Conservation (phyloP, 805 yeast genomes). For the Candida maris region DNA sequence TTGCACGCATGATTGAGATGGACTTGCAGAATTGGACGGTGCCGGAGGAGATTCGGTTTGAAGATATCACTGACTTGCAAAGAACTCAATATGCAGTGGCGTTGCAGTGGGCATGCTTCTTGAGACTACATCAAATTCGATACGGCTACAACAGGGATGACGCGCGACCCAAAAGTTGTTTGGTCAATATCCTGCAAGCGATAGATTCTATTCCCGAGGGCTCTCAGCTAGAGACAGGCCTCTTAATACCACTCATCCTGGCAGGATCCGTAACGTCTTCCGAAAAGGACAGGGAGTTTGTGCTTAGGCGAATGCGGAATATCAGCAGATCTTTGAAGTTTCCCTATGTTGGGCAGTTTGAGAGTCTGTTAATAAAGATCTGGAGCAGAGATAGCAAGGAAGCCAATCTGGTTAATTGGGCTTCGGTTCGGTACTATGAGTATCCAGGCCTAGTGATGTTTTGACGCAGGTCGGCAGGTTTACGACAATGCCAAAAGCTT, state of each 20-base stretch:
- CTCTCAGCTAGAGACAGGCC: slow-evolving; percentile 27
- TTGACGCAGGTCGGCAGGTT: too few species aligned
- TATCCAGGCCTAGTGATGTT: slow-evolving; percentile 33
- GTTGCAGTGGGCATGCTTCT: slow-evolving; percentile 30
- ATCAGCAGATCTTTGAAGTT: slow-evolving; percentile 24
- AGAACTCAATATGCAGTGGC: slow-evolving; percentile 27
- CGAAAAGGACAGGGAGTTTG: slow-evolving; percentile 20
- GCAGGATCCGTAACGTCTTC: slow-evolving; percentile 29
- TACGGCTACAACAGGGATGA: slow-evolving; percentile 29
- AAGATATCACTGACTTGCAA: slow-evolving; percentile 17
- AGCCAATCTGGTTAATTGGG: slow-evolving; percentile 30
- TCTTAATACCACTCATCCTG: slow-evolving; percentile 28
- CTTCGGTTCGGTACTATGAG: slow-evolving; percentile 27
- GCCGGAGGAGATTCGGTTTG: slow-evolving; percentile 16
- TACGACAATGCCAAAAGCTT: too few species aligned
- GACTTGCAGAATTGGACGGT: slow-evolving; percentile 29
- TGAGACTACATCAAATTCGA: slow-evolving; percentile 28
- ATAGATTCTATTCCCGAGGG: slow-evolving; percentile 20
- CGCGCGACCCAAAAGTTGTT: slow-evolving; percentile 23
- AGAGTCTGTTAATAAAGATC: slow-evolving; percentile 20
- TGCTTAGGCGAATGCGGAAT: slow-evolving; percentile 18
- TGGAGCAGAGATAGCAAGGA: slow-evolving; percentile 27
- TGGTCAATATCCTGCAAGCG: slow-evolving; percentile 24
- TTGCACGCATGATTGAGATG: slow-evolving; percentile 28
- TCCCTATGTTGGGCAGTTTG: slow-evolving; percentile 28